Conservation (phyloP, 257 asterid genomes). For the Primulina huaijiensis region DNA sequence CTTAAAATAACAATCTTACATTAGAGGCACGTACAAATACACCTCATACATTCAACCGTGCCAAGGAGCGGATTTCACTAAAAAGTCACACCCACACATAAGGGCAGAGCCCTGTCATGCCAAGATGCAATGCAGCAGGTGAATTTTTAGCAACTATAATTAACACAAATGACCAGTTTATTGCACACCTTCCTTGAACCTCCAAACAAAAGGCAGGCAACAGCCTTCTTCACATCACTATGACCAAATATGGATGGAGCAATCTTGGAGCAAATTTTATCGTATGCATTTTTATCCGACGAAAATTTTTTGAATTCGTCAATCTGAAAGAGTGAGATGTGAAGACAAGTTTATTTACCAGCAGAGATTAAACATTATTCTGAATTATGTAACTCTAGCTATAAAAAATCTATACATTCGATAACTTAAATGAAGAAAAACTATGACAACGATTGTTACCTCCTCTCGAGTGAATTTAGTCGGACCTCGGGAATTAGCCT, state of each 20-base stretch:
- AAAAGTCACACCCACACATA: neutral
- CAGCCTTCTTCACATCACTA: constrained; percentile 85
- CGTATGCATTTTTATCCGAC: constrained; percentile 68
- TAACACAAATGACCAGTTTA: constrained; percentile 6
- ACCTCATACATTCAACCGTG: neutral
- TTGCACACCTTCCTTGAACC: constrained; percentile 86
- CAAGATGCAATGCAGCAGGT: neutral
- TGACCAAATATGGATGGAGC: constrained; percentile 98
- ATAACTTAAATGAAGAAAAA: neutral
- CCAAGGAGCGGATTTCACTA: neutral
- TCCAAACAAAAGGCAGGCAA: constrained; percentile 95
- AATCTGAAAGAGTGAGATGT: constrained; percentile 31
- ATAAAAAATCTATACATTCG: neutral
- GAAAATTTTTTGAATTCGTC: constrained; percentile 93
- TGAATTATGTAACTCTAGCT: neutral
- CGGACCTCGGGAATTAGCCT: constrained; percentile 78
- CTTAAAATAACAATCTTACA: neutral
- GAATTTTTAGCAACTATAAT: neutral
- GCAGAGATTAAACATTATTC: neutral
- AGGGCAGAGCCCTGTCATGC: neutral
- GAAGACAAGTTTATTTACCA: neutral
- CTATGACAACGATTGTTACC: constrained; percentile 41
- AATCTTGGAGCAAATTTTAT: constrained; percentile 75
- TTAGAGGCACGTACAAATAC: neutral
- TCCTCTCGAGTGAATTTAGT: constrained; percentile 82